phyloP scores from a whole-genome alignment of 345 rosid genomes.

The Ailanthus altissimus region DNA sequence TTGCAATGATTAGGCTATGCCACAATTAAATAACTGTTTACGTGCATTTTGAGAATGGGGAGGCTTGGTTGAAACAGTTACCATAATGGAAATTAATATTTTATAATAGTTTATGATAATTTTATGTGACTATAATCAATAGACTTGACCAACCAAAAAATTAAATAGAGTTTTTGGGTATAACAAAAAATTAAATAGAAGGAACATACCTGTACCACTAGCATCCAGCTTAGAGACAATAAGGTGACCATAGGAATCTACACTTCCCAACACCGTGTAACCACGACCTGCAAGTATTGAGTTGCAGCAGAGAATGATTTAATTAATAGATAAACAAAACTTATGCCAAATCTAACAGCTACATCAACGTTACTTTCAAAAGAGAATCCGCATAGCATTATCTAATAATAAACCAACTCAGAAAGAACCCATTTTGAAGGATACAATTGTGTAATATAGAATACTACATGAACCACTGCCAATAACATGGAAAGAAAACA shows the following conservation, averaged over 20 bases:
- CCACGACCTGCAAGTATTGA: slow-evolving; percentile 41
- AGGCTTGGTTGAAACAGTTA: not conserved
- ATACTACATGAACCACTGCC: not conserved
- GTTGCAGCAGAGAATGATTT: slow-evolving; percentile 6
- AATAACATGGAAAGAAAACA: not conserved
- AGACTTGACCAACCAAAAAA: no score
- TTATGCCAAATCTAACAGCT: not conserved
- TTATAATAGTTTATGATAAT: not conserved
- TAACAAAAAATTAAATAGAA: not conserved
- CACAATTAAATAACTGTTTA: not conserved
- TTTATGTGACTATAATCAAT: no score
- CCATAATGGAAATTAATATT: not conserved
- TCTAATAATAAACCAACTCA: not conserved
- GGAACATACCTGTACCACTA: slow-evolving; percentile 47
- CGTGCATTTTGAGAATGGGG: not conserved
- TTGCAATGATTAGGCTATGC: not conserved
- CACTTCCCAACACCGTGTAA: slow-evolving; percentile 61
- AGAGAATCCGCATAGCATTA: slow-evolving; percentile 5
- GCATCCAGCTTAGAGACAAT: slow-evolving; percentile 59
- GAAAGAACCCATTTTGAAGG: not conserved
- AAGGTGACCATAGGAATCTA: slow-evolving; percentile 64
- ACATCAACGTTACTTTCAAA: not conserved
- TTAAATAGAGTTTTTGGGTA: no score
- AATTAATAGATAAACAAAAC: not conserved
- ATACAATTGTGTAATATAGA: not conserved